Conservation (phyloP, 2,329 filamentous ascomycete genomes). For the Fusarium begoniae region DNA sequence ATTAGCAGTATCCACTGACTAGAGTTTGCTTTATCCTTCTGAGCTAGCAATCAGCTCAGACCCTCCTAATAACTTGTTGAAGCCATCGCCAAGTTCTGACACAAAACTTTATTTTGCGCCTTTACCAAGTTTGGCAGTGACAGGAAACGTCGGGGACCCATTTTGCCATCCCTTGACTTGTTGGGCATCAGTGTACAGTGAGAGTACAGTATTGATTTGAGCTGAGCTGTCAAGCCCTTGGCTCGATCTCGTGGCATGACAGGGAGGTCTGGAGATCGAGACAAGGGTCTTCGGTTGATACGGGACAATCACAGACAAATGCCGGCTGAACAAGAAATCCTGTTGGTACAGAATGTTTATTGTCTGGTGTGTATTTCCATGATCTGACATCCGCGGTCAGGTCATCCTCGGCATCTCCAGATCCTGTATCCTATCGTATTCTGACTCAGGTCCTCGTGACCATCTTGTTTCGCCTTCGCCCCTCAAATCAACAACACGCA, state of each 20-base stretch:
- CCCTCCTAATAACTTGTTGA: not conserved
- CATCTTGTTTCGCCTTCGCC: not conserved
- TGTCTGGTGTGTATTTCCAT: not conserved
- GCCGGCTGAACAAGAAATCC: not conserved
- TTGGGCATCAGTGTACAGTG: not conserved
- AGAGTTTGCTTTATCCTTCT: not conserved
- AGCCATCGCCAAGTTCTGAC: not conserved
- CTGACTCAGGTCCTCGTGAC: not conserved
- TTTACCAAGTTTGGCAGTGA: conserved; percentile 5
- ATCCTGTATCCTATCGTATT: not conserved
- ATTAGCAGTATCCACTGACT: not conserved
- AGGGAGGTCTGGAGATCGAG: conserved; percentile 34
- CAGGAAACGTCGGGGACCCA: conserved; percentile 8
- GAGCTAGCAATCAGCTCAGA: too few relatives aligned
- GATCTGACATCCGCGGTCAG: not conserved
- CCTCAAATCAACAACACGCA: not conserved
- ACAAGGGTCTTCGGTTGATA: conserved; percentile 4
- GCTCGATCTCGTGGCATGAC: conserved; percentile 25
- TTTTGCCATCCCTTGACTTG: not conserved
- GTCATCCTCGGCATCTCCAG: not conserved
- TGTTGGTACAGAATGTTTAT: not conserved
- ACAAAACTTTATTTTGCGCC: not conserved
- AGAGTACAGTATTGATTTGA: not conserved
- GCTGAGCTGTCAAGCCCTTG: not conserved
- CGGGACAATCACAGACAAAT: not conserved